Conservation (phyloP, 371 early-diverging fungal genomes). For the Blakeslea trispora region DNA sequence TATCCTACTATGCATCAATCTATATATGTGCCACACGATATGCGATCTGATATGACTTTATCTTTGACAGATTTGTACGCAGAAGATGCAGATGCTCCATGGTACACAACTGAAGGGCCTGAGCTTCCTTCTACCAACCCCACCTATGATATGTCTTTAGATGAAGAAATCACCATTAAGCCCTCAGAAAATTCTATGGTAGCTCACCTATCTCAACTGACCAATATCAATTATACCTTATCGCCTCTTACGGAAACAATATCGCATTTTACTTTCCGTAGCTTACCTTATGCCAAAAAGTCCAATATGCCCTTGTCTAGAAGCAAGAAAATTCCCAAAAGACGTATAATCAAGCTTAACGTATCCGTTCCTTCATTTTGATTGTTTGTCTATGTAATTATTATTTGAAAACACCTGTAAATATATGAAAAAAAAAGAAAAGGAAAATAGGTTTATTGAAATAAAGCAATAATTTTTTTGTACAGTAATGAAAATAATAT, state of each 20-base stretch:
- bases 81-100: conserved; percentile 41
- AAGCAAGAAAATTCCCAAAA: conserved; percentile 45
- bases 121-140: conserved; percentile 12
- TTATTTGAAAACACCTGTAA: conserved; percentile 10
- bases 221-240: conserved; percentile 81
- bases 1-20: conserved; percentile 8
- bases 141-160: conserved; percentile 6
- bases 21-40: conserved; percentile 6
- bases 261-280: conserved; percentile 77
- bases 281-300: conserved; percentile 50
- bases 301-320: conserved; percentile 12
- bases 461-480: background rate
- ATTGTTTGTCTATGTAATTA: conserved; percentile 12
- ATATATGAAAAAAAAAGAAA: conserved; percentile 7
- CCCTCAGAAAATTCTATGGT: conserved; percentile 75
- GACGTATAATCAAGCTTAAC: conserved; percentile 38
- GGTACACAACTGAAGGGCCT: conserved; percentile 38
- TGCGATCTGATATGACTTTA: conserved; percentile 17
- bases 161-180: conserved; percentile 28
- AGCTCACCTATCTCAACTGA: conserved; percentile 80
- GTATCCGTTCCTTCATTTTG: conserved; percentile 7
- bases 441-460: background rate
- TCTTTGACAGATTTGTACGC: conserved; percentile 20
- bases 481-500: background rate
- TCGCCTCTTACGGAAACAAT: conserved; percentile 77